phyloP scores from a whole-genome alignment of 1,139 yeast species.

The Hyphopichia wangnamkhiaoensis region DNA sequence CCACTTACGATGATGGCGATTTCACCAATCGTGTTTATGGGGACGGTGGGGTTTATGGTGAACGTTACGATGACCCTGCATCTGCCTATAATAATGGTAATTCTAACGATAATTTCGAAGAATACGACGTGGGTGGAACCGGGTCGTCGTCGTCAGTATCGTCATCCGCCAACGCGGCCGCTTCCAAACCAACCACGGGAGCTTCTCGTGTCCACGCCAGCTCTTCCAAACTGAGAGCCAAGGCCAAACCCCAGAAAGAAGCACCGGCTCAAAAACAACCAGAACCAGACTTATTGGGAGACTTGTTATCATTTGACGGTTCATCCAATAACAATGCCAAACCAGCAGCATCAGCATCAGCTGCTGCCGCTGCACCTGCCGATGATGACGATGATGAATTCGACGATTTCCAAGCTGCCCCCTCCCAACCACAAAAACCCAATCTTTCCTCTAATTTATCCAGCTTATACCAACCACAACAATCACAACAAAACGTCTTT shows the following conservation, averaged over 20 bases:
- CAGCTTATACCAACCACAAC: slow-evolving; percentile 35
- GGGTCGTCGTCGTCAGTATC: background rate
- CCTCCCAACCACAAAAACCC: slow-evolving; percentile 36
- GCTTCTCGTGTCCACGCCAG: slow-evolving; percentile 45
- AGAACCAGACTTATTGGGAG: slow-evolving; percentile 50
- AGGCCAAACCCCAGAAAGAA: slow-evolving; percentile 20
- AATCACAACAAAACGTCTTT: slow-evolving; percentile 17
- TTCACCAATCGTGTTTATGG: slow-evolving; percentile 65
- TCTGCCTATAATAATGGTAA: slow-evolving; percentile 38
- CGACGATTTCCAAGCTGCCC: slow-evolving; percentile 91
- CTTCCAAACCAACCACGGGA: slow-evolving; percentile 45
- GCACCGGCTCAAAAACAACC: slow-evolving; percentile 17
- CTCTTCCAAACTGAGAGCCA: slow-evolving; percentile 14
- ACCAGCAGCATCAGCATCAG: slow-evolving; percentile 12
- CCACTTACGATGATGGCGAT: slow-evolving; percentile 51
- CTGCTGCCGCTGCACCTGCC: slow-evolving; percentile 19
- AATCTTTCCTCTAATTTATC: slow-evolving; percentile 39
- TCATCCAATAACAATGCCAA: slow-evolving; percentile 14
- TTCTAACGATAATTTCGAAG: slow-evolving; percentile 58
- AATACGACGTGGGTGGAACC: slow-evolving; percentile 56
- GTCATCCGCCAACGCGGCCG: slow-evolving; percentile 16
- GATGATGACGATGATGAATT: slow-evolving; percentile 85
- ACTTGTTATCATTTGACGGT: slow-evolving; percentile 55
- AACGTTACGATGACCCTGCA: slow-evolving; percentile 61
- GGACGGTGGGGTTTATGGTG: slow-evolving; percentile 80